Evolutionary conservation across 139 green algal species (phyloP), one percentile per base, ranked within the genome.

Genomic region (Spirogloea muscicola): DNA sequence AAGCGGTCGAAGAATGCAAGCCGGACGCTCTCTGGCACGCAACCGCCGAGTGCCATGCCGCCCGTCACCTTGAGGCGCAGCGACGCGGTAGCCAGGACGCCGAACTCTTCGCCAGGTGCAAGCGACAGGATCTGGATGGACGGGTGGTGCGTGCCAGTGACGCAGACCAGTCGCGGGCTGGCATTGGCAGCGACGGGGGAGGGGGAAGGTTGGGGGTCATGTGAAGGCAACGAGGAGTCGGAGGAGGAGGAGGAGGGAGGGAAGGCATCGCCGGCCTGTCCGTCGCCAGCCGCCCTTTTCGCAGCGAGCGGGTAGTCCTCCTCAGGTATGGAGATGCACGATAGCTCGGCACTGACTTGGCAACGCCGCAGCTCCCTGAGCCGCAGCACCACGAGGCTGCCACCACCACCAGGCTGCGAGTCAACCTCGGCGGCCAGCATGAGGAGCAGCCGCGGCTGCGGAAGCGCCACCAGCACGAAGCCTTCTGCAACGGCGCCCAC

Each of bases 61-160:
- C n/a, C 18, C 41, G 27, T 31, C 58, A 36, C 27, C 7, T 16
- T 16, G 21, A 31, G 39, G 13, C 10, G 21, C 49, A 80, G 42
- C 33, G 72, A 33, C 2, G 25, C 72, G 49, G 31, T 18, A 13
- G 62, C 72, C 49, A 80, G 33, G 10, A 31, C 13, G 34, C 62
- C 63, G 36, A 81, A 68, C 21, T 52, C n/a, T 31, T 81, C 36
- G 1, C 65, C 62, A 2, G 42, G 65, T 10, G 36, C 43, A 2
- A 77, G 44, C 10, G 73, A 81, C 0, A 80, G 34, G 3, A 80
- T 39, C 39, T 67, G 38, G 5, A 80, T 68, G 21, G 76, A 80
- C 9, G 76, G 76, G 31, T 60, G 40, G 57, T 83, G 79, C 34
- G 76, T 83, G 16, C 76, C 76, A 7, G 79, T n/a, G 2, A 83